Evolutionary conservation across 352 stramenopile species (phyloP), one percentile per base, ranked within the genome.

Genomic region (Phytopythium aichiense): DNA sequence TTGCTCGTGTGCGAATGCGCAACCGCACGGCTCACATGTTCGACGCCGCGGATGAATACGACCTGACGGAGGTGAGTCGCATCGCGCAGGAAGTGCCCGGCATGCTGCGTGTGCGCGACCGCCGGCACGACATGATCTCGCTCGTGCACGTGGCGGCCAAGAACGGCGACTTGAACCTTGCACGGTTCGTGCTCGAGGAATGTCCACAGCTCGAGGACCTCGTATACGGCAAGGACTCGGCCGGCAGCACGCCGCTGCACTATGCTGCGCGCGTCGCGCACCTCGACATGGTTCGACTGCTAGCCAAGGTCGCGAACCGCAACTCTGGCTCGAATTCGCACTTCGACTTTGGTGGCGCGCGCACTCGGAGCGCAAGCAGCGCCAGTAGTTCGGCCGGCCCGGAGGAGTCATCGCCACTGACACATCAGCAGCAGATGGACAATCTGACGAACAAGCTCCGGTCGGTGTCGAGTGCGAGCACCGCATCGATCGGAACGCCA

Each of bases 61-160:
- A 95, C 63, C 67, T 94, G 42, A 92, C 87, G 1, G 73, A 82
- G 38, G 83, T 95, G 15, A 73, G 92, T n/a, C 83, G 86, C 54
- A 81, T 95, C 66, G 79, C 84, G 4, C 87, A 94, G 61, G 79
- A 94, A 37, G 74, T 89, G 49, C 87, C 85, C 11, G 84, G 84
- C 11, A 93, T 92, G 81, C 57, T 94, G 12, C 82, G 86, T 13
- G 81, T 94, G 4, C 82, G 87, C 46, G 87, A 95, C 40, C 82
- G 82, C 54, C 66, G 70, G 28, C 74, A 88, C 63, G 77, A 94
- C 37, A 87, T 92, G 81, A 91, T 94, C 72, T 95, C 85, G 23
- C 69, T 96, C 16, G 80, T 96, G 30, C 89, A 97, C 72, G 85
- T 93, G n/a, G 89, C 88, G 0, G 87, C 86, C 2, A 92, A 92